Evolutionary conservation across 169 alveolate genomes (phyloP).

Genomic region (Cryptosporidium xiaoi): DNA sequence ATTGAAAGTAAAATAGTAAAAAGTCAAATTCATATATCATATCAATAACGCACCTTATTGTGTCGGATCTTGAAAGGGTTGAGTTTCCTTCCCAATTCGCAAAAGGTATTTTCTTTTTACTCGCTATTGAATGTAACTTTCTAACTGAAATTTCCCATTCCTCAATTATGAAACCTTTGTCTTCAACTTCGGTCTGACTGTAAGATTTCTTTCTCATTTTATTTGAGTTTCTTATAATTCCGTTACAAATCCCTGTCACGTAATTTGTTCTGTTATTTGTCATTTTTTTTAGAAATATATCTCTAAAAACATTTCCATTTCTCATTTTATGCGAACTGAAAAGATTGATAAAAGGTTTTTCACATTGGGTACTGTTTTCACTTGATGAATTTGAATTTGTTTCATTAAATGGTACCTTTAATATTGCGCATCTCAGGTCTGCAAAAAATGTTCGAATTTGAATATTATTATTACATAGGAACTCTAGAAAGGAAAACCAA

Average conservation of each 20-base stretch:
- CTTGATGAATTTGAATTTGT: conserved; percentile 11
- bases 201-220: not conserved
- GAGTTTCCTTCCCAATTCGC: conserved; percentile 49
- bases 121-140: conserved; percentile 51
- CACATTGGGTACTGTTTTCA: not conserved
- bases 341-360: not conserved
- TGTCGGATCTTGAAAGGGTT: conserved; percentile 23
- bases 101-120: conserved; percentile 31
- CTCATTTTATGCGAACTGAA: not conserved
- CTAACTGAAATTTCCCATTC: conserved; percentile 74
- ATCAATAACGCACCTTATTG: conserved; percentile 51
- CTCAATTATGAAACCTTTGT: not conserved
- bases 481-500: conserved; percentile 48
- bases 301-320: not conserved
- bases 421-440: conserved; percentile 48
- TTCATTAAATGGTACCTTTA: conserved; percentile 66
- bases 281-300: conserved; percentile 6
- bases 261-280: conserved; percentile 27
- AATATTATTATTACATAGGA: conserved; percentile 12
- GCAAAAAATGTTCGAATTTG: conserved; percentile 70
- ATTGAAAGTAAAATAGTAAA: conserved; percentile 26
- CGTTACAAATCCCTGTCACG: conserved; percentile 5
- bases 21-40: conserved; percentile 70
- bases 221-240: conserved; percentile 21
- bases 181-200: not conserved